Percentiles rank a stretch among this genome's conserved stretches.
These are phyloP conservation scores for Eragrostis tef DNA, from an alignment of 202 grass and related monocot species.

Conservation along the genomic window DNA sequence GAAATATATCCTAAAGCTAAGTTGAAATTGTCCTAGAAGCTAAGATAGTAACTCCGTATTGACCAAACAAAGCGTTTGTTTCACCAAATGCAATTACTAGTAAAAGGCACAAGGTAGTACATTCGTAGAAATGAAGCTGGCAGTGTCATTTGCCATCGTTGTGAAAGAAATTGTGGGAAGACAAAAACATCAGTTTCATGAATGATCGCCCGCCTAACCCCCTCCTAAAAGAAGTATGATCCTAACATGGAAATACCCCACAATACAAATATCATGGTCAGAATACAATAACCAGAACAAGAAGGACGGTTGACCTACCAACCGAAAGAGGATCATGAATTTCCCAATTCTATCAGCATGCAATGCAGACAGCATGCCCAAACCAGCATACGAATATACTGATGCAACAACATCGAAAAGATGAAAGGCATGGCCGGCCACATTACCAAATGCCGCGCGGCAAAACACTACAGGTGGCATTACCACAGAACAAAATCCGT, in stretches of 20 bases:
- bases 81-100: slow-evolving; percentile 12
- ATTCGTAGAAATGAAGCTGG: not conserved
- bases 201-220: slow-evolving; percentile 40
- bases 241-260: slow-evolving; percentile 47
- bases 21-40: not conserved
- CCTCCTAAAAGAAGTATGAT: slow-evolving; percentile 37
- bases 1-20: not conserved
- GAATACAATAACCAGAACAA: slow-evolving; percentile 30
- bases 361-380: not conserved
- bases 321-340: slow-evolving; percentile 7
- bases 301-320: slow-evolving; percentile 12
- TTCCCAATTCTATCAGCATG: not conserved
- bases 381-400: not conserved
- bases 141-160: slow-evolving; percentile 2
- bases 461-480: not conserved
- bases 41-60: not conserved
- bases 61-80: not conserved
- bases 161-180: slow-evolving; percentile 31
- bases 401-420: not conserved
- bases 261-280: slow-evolving; percentile 33
- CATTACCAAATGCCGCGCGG: slow-evolving; percentile 9
- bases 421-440: not conserved
- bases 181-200: slow-evolving; percentile 29
- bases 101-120: slow-evolving; percentile 10
- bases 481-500: not conserved